phyloP scores from a whole-genome alignment of 305 asterid genomes.

The Nicotiana rustica region DNA sequence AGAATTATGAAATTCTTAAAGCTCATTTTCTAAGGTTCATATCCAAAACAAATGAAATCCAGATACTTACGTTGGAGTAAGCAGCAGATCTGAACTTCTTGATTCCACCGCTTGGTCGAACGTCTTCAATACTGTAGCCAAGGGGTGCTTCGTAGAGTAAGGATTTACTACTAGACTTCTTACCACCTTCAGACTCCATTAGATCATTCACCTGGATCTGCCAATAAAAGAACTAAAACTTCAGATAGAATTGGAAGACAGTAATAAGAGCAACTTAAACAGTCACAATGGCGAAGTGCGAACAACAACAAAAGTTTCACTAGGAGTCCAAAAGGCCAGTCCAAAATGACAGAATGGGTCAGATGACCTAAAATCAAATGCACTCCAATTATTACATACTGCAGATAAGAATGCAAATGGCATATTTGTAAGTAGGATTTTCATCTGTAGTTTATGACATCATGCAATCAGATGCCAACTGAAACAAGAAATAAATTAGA shows the following conservation, averaged over 20 bases:
- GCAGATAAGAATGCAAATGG: neutral
- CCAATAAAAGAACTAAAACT: neutral
- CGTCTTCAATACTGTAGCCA: conserved; percentile 50
- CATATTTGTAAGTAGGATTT: neutral
- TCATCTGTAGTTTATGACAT: neutral
- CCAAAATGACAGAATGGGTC: neutral
- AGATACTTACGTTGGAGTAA: conserved; percentile 48
- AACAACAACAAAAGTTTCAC: neutral
- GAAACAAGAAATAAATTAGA: neutral
- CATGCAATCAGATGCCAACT: neutral
- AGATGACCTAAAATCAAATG: neutral
- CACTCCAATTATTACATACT: neutral
- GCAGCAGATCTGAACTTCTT: conserved; percentile 52
- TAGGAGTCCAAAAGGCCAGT: neutral
- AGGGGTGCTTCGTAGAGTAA: conserved; percentile 47
- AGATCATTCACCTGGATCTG: conserved; percentile 45
- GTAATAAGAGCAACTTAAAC: neutral
- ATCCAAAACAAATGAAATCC: neutral
- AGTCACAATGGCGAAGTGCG: neutral
- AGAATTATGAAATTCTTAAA: conserved; percentile 7
- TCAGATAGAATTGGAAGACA: neutral
- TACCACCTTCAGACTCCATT: conserved; percentile 61
- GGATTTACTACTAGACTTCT: conserved; percentile 57
- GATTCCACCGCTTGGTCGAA: conserved; percentile 48
- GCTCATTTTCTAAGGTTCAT: neutral